A percentile compares a stretch with the other conserved stretches of the same genome.
Conservation (phyloP, 1,139 yeast genomes). For the Meyerozyma sp. region DNA sequence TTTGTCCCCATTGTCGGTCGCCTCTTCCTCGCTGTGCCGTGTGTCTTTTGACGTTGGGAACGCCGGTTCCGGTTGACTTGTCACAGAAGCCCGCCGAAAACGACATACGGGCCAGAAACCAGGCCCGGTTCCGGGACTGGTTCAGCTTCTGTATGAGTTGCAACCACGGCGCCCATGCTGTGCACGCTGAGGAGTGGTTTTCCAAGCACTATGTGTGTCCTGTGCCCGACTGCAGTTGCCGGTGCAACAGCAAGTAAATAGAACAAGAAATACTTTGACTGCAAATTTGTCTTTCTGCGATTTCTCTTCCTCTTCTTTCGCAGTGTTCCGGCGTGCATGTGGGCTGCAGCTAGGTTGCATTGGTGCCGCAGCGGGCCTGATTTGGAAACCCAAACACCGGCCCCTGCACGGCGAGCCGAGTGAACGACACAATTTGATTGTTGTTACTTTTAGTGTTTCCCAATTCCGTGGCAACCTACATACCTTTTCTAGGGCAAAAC, state of each 20-base stretch:
- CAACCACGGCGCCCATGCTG: slow-evolving; percentile 91
- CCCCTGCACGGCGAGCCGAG: slow-evolving; percentile 1
- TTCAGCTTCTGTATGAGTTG: slow-evolving; percentile 88
- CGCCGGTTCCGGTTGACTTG: slow-evolving; percentile 47
- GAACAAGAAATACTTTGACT: background rate
- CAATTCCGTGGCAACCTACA: background rate
- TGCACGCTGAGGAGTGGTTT: slow-evolving; percentile 96
- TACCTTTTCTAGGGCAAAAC: background rate
- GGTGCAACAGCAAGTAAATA: slow-evolving; percentile 53
- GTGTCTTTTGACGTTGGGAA: slow-evolving; percentile 77
- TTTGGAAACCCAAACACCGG: slow-evolving; percentile 1
- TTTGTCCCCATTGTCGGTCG: slow-evolving; percentile 83
- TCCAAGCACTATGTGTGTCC: slow-evolving; percentile 84
- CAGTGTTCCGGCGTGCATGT: background rate
- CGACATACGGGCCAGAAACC: slow-evolving; percentile 8
- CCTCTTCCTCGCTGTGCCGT: slow-evolving; percentile 91
- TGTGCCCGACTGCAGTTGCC: slow-evolving; percentile 86
- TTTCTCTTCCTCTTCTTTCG: too few relatives aligned
- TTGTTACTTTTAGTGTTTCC: background rate
- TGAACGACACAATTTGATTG: background rate
- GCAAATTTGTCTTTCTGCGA: too few relatives aligned
- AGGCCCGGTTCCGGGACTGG: slow-evolving; percentile 55
- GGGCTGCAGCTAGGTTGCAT: too few relatives aligned
- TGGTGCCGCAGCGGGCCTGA: background rate
- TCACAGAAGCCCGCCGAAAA: slow-evolving; percentile 13